Percentiles rank a stretch among this genome's conserved stretches.
Conservation (phyloP, 768 basidiomycete genomes). For the Boletus sensibilis region DNA sequence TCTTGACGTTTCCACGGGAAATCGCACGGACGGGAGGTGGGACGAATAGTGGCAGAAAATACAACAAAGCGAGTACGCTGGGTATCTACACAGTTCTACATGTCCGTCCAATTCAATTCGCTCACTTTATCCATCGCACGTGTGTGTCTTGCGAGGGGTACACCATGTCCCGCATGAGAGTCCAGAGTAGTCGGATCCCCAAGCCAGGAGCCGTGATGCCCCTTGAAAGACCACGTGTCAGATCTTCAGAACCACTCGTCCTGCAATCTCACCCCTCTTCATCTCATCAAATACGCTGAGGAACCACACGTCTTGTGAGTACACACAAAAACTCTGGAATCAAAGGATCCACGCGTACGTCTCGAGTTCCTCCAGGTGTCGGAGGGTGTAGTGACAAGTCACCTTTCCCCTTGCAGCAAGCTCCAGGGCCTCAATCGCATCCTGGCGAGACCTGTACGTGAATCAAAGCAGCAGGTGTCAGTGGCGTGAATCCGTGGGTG, state of each 20-base stretch:
- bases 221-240: constrained; percentile 1
- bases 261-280: constrained; percentile 13
- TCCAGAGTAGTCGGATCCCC: too few species aligned
- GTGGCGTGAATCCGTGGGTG: neutral
- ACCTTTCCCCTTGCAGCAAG: constrained; percentile 45
- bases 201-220: too few species aligned
- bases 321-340: neutral
- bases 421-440: constrained; percentile 46
- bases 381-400: constrained; percentile 28
- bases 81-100: too few species aligned
- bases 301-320: neutral
- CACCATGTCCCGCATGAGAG: neutral
- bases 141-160: neutral
- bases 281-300: constrained; percentile 24
- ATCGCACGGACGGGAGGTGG: too few species aligned
- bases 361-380: constrained; percentile 30
- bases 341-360: constrained; percentile 8
- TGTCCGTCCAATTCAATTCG: neutral
- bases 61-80: neutral
- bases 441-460: constrained; percentile 38
- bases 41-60: neutral
- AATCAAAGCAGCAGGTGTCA: neutral
- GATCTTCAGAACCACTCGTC: constrained; percentile 22
- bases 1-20: neutral
- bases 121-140: neutral